Evolutionary conservation across 2,329 filamentous ascomycete genomes (phyloP).

Genomic region (Coniella lustricola): DNA sequence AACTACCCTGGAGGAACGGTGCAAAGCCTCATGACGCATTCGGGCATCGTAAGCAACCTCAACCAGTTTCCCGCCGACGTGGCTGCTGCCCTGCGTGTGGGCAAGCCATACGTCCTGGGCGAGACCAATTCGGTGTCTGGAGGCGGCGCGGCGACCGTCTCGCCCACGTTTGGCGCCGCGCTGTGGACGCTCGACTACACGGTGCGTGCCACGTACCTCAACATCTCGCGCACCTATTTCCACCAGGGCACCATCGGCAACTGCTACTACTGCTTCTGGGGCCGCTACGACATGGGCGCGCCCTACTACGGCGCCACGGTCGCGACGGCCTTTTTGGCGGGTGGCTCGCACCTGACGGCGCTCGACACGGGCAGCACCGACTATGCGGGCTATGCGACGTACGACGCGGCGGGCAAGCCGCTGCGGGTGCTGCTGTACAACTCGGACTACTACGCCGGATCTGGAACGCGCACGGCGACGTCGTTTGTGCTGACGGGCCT

Average conservation of each 20-base stretch:
- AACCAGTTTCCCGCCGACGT: constrained; percentile 34
- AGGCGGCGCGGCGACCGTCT: constrained; percentile 31
- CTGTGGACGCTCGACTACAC: constrained; percentile 46
- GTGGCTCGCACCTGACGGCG: constrained; percentile 35
- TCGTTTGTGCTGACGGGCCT: constrained; percentile 37
- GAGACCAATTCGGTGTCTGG: constrained; percentile 42
- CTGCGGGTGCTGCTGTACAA: constrained; percentile 37
- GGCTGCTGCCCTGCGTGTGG: constrained; percentile 28
- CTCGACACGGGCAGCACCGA: constrained; percentile 35
- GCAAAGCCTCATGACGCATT: constrained; percentile 37
- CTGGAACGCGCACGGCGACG: constrained; percentile 28
- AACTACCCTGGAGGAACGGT: constrained; percentile 41
- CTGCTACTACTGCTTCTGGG: constrained; percentile 44
- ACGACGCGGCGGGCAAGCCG: constrained; percentile 29
- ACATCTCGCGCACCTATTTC: constrained; percentile 39
- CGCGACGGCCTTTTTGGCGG: constrained; percentile 37
- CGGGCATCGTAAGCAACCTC: constrained; percentile 32
- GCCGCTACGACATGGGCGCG: constrained; percentile 39
- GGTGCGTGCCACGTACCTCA: constrained; percentile 28
- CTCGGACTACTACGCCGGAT: constrained; percentile 34
- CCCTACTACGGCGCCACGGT: constrained; percentile 47
- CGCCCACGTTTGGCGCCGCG: constrained; percentile 40
- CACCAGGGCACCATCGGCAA: constrained; percentile 46
- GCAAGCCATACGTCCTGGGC: constrained; percentile 40
- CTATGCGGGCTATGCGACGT: constrained; percentile 41